Conservation (phyloP, 306 rosid species). For the Cucumis sativus region DNA sequence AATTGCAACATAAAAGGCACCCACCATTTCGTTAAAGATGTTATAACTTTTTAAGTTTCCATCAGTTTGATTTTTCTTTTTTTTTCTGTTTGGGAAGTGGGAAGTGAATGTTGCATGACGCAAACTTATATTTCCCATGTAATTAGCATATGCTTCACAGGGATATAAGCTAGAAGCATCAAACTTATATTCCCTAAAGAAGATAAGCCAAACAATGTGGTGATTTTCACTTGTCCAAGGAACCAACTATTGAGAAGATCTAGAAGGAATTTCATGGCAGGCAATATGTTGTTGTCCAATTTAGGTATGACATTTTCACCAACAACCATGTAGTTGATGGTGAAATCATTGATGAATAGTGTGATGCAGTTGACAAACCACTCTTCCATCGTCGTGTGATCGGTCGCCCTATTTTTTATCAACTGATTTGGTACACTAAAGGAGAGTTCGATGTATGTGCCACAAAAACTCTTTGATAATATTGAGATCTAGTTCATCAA, state of each 20-base stretch:
- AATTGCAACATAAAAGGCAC: background rate
- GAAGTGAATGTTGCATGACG: background rate
- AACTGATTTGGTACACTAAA: background rate
- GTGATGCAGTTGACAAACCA: conserved; percentile 18
- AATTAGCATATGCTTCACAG: background rate
- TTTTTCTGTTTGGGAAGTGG: too few relatives aligned
- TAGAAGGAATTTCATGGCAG: conserved; percentile 12
- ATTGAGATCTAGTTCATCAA: background rate
- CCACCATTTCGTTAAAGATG: background rate
- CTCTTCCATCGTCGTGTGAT: background rate
- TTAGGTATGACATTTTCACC: conserved; percentile 21
- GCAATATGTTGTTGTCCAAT: background rate
- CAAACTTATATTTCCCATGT: background rate
- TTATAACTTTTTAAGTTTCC: background rate
- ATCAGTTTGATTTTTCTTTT: too few relatives aligned
- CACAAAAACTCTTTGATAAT: background rate
- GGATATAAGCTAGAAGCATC: conserved; percentile 23
- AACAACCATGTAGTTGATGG: conserved; percentile 12
- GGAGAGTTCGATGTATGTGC: background rate
- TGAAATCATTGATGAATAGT: conserved; percentile 4
- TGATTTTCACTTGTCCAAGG: conserved; percentile 6
- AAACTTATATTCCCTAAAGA: background rate
- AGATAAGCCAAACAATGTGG: conserved; percentile 11
- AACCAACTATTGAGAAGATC: background rate
- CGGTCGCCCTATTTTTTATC: background rate